phyloP scores from a whole-genome alignment of 2,329 filamentous ascomycete species.

The Aspergillus niger region DNA sequence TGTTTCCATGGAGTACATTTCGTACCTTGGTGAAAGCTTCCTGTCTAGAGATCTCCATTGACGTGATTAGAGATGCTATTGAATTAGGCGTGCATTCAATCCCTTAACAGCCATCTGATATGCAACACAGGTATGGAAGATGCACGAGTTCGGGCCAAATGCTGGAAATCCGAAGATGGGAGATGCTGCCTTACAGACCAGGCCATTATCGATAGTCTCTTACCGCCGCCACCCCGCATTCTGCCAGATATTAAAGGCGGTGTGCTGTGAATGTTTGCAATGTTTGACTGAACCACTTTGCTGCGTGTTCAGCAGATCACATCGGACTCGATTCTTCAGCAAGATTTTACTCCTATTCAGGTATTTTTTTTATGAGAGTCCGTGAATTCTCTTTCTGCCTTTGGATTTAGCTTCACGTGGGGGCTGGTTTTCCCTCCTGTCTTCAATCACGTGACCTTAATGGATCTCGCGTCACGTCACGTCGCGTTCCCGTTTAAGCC shows the following conservation, averaged over 20 bases:
- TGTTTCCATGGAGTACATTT: background rate
- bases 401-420: background rate
- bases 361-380: no score
- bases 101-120: conserved; percentile 1
- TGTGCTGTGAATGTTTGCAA: conserved; percentile 8
- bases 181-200: background rate
- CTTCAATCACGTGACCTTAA: conserved; percentile 19
- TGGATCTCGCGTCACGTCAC: conserved; percentile 26
- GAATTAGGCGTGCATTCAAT: background rate
- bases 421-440: background rate
- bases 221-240: conserved; percentile 22
- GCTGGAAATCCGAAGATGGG: background rate
- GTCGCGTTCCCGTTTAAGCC: conserved; percentile 16
- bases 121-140: background rate
- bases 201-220: conserved; percentile 8
- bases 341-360: background rate
- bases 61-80: background rate
- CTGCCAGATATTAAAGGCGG: conserved; percentile 30
- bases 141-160: background rate
- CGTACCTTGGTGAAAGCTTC: conserved; percentile 46
- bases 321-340: background rate
- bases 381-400: background rate
- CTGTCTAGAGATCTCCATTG: conserved; percentile 43
- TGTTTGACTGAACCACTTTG: background rate
- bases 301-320: no score